phyloP scores from a whole-genome alignment of 2,329 filamentous ascomycete species.

The Nothophoma quercina region DNA sequence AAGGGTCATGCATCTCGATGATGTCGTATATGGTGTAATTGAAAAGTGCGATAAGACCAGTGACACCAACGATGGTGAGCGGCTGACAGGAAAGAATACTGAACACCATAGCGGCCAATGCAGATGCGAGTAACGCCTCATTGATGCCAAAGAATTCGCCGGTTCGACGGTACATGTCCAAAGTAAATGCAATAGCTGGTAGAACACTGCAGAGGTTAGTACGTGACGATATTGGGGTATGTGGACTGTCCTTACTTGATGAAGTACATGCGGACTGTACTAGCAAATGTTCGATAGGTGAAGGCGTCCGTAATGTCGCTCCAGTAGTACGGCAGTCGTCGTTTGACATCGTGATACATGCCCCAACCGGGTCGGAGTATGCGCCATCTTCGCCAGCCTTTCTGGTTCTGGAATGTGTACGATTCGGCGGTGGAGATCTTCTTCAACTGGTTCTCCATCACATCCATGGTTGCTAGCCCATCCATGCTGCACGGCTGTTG shows the following conservation, averaged over 20 bases:
- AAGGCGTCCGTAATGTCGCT: constrained; percentile 64
- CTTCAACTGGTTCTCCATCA: constrained; percentile 9
- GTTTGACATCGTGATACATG: constrained; percentile 63
- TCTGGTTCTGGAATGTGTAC: constrained; percentile 47
- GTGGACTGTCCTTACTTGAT: constrained; percentile 53
- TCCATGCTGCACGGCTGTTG: not conserved
- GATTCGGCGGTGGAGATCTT: constrained; percentile 35
- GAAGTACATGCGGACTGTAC: constrained; percentile 66
- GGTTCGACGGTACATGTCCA: constrained; percentile 66
- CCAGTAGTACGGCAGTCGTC: constrained; percentile 63
- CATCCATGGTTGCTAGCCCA: not conserved
- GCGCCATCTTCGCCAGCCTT: constrained; percentile 53
- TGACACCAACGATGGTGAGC: constrained; percentile 65
- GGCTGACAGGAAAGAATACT: constrained; percentile 62
- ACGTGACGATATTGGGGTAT: no score
- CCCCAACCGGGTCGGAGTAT: constrained; percentile 57
- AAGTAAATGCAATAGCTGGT: constrained; percentile 65
- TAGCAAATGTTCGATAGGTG: constrained; percentile 63
- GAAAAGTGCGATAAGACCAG: constrained; percentile 59
- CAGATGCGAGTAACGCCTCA: constrained; percentile 63
- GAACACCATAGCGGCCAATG: constrained; percentile 64
- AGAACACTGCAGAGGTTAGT: constrained; percentile 52
- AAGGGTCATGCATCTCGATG: constrained; percentile 57
- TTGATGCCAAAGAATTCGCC: constrained; percentile 65
- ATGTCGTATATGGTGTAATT: constrained; percentile 69